These are phyloP conservation scores for Colletotrichum euphorbiae DNA, from an alignment of 2,329 filamentous ascomycete genomes.

Conservation along the genomic window DNA sequence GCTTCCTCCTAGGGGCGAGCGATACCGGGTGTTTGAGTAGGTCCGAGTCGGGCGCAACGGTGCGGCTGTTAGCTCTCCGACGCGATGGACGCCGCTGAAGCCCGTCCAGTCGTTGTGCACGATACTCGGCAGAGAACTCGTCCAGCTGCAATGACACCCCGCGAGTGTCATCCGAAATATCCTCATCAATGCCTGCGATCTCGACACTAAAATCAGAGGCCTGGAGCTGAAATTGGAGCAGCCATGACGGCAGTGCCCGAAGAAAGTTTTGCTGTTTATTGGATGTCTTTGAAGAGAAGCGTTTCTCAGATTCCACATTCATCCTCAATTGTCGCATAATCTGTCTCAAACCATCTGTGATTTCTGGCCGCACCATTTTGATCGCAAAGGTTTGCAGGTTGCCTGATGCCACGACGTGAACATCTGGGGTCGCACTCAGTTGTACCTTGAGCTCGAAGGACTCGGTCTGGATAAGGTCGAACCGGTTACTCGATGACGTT, in stretches of 20 bases:
- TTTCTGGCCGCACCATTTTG: slow-evolving; percentile 91
- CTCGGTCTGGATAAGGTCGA: slow-evolving; percentile 89
- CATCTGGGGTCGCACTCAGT: slow-evolving; percentile 85
- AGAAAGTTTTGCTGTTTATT: slow-evolving; percentile 73
- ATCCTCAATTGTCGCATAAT: slow-evolving; percentile 86
- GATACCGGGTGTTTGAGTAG: slow-evolving; percentile 62
- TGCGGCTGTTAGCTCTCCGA: slow-evolving; percentile 80
- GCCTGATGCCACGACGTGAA: slow-evolving; percentile 83
- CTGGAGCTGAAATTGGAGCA: slow-evolving; percentile 85
- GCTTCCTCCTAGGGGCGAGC: slow-evolving; percentile 62
- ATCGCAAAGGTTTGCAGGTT: slow-evolving; percentile 88
- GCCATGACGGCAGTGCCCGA: slow-evolving; percentile 83
- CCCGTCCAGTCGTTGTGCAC: slow-evolving; percentile 79
- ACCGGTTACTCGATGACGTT: slow-evolving; percentile 82
- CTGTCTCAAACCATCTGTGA: slow-evolving; percentile 90
- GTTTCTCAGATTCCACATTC: slow-evolving; percentile 74
- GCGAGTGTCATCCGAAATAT: slow-evolving; percentile 83
- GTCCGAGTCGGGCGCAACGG: slow-evolving; percentile 77
- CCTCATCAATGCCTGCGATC: slow-evolving; percentile 86
- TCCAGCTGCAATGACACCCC: slow-evolving; percentile 90
- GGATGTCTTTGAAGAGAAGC: slow-evolving; percentile 59
- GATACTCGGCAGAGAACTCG: slow-evolving; percentile 89
- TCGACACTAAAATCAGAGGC: slow-evolving; percentile 91
- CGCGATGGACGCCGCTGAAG: slow-evolving; percentile 68
- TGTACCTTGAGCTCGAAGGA: slow-evolving; percentile 88